Evolutionary conservation across 306 rosid species (phyloP).

Genomic region (Glycine soja): DNA sequence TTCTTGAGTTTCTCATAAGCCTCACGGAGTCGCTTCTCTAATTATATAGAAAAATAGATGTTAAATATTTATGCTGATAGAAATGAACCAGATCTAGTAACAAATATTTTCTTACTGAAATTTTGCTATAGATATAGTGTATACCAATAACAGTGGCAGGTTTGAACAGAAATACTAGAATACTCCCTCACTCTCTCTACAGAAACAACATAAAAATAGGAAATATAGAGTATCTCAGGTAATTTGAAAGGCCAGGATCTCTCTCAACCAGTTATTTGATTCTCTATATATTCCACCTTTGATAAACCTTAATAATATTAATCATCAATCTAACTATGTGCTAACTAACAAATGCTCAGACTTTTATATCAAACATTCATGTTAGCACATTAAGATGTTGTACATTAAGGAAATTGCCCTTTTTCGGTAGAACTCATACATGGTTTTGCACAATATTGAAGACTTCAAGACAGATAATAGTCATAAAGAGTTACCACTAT

Average conservation of each 20-base stretch:
- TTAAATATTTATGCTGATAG: neutral
- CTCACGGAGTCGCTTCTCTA: constrained; percentile 79
- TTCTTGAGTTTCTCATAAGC: constrained; percentile 72
- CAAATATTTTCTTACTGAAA: neutral
- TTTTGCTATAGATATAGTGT: neutral
- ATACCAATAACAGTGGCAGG: constrained; percentile 2
- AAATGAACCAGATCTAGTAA: constrained; percentile 13
- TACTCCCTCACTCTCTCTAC: neutral
- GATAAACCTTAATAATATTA: neutral
- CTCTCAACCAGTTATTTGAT: neutral
- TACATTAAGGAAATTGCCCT: neutral
- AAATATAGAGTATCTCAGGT: no score
- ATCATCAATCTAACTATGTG: neutral
- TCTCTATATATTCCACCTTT: neutral
- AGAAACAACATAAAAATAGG: no score
- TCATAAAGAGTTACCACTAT: constrained; percentile 60
- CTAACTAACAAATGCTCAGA: neutral
- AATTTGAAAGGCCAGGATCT: neutral
- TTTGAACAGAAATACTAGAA: constrained; percentile 6
- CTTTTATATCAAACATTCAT: neutral
- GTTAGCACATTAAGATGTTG: neutral
- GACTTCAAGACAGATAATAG: neutral
- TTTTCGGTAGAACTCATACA: neutral
- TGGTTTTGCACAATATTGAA: constrained; percentile 16
- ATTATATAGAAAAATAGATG: constrained; percentile 9